Base-by-base conservation (phyloP, 129 eudicot species). In the Centrapalus pauciflorus region DNA sequence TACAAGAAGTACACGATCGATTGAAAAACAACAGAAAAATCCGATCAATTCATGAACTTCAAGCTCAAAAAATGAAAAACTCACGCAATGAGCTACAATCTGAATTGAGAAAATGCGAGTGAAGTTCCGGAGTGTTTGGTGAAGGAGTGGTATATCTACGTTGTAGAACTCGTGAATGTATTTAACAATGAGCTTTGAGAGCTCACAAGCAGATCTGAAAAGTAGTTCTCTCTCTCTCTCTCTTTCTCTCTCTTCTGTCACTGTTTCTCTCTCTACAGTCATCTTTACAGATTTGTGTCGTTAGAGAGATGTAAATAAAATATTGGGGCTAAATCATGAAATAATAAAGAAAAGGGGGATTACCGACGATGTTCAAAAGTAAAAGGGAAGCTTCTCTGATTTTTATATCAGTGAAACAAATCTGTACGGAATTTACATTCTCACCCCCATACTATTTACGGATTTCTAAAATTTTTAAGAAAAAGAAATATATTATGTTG, bases 361-460 rank as follows among this genome's bases (percentile, higher is more conserved):
- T 70, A 33, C 25, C 19, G 57, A 71, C 37, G 37, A 38, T n/a
- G n/a, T n/a, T n/a, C n/a, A 77, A 67, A 50, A 63, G 66, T 67
- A 43, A 23, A 32, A 37, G 55, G 71, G 86, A 81, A 81, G 80
- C 83, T 81, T 81, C 86, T 69, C 40, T 43, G 81, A 57, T 70
- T 76, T 62, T 57, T n/a, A n/a, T n/a, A n/a, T n/a, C n/a, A n/a
- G n/a, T n/a, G n/a, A n/a, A n/a, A n/a, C n/a, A n/a, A n/a, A n/a
- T n/a, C n/a, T n/a, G n/a, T n/a, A n/a, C n/a, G n/a, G n/a, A n/a
- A n/a, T n/a, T n/a, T n/a, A n/a, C n/a, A n/a, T n/a, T n/a, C n/a
- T n/a, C n/a, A n/a, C n/a, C n/a, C n/a, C n/a, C n/a, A n/a, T n/a
- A n/a, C n/a, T n/a, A n/a, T n/a, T n/a, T n/a, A n/a, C n/a, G n/a